A percentile compares a stretch with the other conserved stretches of the same genome.
phyloP scores from a whole-genome alignment of 352 stramenopile species.

The Globisporangium recalcitrans region DNA sequence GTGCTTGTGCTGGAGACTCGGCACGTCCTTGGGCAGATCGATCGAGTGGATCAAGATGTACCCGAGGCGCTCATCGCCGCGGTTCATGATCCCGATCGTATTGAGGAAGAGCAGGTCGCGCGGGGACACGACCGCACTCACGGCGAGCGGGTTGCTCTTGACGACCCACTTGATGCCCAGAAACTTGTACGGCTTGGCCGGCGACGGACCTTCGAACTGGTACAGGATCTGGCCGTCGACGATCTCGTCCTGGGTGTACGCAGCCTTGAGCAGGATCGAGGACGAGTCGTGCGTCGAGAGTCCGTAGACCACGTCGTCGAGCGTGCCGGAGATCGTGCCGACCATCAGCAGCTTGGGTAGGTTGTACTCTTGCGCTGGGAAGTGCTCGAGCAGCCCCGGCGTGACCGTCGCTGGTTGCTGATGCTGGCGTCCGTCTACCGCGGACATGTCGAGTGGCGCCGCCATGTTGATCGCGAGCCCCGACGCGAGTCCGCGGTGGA shows the following conservation, averaged over 20 bases:
- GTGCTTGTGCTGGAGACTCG: constrained; percentile 5
- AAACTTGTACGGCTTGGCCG: constrained; percentile 33
- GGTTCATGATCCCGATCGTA: constrained; percentile 22
- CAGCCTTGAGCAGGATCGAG: constrained; percentile 36
- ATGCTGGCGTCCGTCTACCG: background rate
- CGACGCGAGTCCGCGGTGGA: constrained; percentile 20
- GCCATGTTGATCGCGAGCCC: background rate
- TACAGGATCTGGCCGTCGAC: constrained; percentile 36
- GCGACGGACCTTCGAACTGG: constrained; percentile 25
- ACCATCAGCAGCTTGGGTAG: constrained; percentile 43
- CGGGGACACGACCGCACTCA: constrained; percentile 27
- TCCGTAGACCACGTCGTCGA: constrained; percentile 65
- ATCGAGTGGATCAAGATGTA: constrained; percentile 18
- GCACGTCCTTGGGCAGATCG: background rate
- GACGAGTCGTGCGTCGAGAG: constrained; percentile 29
- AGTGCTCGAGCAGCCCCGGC: background rate
- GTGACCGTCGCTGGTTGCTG: background rate
- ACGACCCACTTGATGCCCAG: constrained; percentile 51
- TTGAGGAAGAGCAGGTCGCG: constrained; percentile 43
- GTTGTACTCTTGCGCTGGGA: constrained; percentile 30
- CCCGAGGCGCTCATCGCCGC: constrained; percentile 10
- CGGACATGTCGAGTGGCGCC: background rate
- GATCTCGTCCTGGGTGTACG: constrained; percentile 30
- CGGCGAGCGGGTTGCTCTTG: constrained; percentile 25
- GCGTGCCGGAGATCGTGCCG: constrained; percentile 38